phyloP scores from a whole-genome alignment of 805 yeast genomes.

The Scheffersomyces ergatensis region DNA sequence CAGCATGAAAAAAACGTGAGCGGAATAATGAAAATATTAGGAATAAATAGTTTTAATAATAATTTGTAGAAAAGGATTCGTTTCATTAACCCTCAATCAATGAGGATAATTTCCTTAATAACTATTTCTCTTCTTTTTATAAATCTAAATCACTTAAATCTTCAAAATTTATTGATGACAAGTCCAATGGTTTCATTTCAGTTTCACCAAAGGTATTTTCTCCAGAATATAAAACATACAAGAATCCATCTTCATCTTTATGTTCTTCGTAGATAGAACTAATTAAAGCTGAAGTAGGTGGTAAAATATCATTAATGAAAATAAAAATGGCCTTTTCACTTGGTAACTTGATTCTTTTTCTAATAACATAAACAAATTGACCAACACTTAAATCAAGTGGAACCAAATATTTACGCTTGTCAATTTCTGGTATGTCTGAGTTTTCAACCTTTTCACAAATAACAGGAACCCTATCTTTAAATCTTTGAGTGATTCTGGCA shows the following conservation, averaged over 20 bases:
- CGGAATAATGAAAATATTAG: no score
- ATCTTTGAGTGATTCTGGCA: conserved; percentile 82
- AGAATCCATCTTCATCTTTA: conserved; percentile 96
- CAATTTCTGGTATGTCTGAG: conserved; percentile 93
- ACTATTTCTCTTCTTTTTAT: not conserved
- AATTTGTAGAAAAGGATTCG: no score
- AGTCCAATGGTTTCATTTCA: conserved; percentile 22
- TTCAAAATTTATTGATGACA: conserved; percentile 8
- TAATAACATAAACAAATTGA: conserved; percentile 94
- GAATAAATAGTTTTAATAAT: no score
- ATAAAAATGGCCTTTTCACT: conserved; percentile 98
- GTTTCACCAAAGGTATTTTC: conserved; percentile 89
- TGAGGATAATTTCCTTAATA: no score
- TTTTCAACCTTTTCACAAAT: conserved; percentile 97
- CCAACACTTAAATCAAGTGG: conserved; percentile 97
- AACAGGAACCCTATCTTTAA: conserved; percentile 90
- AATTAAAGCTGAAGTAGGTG: conserved; percentile 98
- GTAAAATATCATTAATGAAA: conserved; percentile 93
- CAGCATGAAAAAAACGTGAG: no score
- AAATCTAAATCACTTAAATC: conserved; percentile 1
- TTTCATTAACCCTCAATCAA: no score
- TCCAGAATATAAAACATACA: conserved; percentile 93
- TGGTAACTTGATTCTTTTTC: conserved; percentile 93
- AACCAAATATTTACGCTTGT: conserved; percentile 93
- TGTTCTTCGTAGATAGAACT: conserved; percentile 93